Conservation (phyloP, 441 rosid species). For the Gossypium schwendimanii region DNA sequence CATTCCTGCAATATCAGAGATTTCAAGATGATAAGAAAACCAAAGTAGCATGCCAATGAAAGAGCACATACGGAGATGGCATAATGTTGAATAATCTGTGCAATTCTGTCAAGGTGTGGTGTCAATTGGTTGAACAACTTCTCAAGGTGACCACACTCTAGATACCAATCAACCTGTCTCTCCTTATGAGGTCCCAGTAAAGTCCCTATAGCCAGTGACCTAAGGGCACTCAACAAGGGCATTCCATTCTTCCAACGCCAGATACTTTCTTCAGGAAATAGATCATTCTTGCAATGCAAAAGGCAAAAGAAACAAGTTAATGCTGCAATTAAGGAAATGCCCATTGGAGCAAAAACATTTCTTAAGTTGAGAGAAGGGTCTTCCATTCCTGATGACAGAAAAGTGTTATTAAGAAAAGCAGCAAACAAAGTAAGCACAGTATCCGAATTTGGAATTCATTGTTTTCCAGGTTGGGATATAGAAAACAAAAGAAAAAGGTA, state of each 20-base stretch:
- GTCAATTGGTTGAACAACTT: slow-evolving; percentile 70
- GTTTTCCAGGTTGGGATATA: slow-evolving; percentile 6
- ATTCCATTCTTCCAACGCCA: slow-evolving; percentile 93
- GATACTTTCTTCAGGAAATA: slow-evolving; percentile 86
- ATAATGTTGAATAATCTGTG: slow-evolving; percentile 81
- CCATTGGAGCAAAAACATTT: slow-evolving; percentile 2
- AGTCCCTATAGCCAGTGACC: slow-evolving; percentile 79
- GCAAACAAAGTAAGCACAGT: background rate
- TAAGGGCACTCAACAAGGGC: slow-evolving; percentile 82
- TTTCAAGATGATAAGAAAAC: background rate
- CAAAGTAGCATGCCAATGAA: background rate
- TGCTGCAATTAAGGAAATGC: slow-evolving; percentile 6
- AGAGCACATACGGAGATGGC: slow-evolving; percentile 77
- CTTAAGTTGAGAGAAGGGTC: background rate
- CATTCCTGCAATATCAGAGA: slow-evolving; percentile 2
- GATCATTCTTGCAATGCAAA: slow-evolving; percentile 65
- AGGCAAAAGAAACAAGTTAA: slow-evolving; percentile 24
- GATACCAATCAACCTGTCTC: slow-evolving; percentile 79
- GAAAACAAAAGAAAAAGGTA: background rate
- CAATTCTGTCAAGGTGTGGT: slow-evolving; percentile 83
- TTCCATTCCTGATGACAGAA: background rate
- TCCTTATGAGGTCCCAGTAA: slow-evolving; percentile 80
- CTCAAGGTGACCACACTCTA: slow-evolving; percentile 62
- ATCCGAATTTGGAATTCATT: background rate
- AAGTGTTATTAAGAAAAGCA: background rate